Conservation (phyloP, 495 filamentous ascomycete species). For the Astrothelium subdiscretum region DNA sequence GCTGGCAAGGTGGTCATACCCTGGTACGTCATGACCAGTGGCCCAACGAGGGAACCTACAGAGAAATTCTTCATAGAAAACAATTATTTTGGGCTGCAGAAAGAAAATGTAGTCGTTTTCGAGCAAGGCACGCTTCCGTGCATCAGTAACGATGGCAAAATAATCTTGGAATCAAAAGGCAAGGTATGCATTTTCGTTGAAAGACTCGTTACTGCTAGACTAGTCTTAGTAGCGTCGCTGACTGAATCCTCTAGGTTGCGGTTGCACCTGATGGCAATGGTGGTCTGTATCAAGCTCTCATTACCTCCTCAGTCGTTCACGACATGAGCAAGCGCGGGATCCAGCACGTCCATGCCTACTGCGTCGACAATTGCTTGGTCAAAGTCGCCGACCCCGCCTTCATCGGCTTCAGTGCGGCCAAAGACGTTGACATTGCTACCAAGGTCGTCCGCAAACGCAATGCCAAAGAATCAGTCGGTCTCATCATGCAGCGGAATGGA, state of each 20-base stretch:
- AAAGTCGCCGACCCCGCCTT: conserved; percentile 94
- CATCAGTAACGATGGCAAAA: conserved; percentile 96
- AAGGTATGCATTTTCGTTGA: conserved; percentile 41
- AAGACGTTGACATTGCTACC: conserved; percentile 89
- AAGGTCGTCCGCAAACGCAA: conserved; percentile 98
- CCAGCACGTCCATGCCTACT: conserved; percentile 93
- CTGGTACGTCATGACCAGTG: conserved; percentile 99
- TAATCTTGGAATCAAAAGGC: conserved; percentile 79
- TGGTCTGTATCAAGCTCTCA: conserved; percentile 87
- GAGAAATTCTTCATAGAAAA: conserved; percentile 86
- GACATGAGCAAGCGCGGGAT: conserved; percentile 86
- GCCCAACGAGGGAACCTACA: conserved; percentile 84
- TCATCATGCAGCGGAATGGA: conserved; percentile 91
- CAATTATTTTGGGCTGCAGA: conserved; percentile 76
- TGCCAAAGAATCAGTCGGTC: conserved; percentile 89
- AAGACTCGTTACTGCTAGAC: conserved; percentile 2
- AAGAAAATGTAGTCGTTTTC: conserved; percentile 83
- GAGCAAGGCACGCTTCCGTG: conserved; percentile 96
- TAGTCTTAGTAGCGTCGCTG: background rate
- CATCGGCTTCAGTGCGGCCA: conserved; percentile 81
- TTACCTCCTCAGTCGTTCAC: conserved; percentile 66
- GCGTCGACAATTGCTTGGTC: conserved; percentile 98
- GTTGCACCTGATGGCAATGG: conserved; percentile 98
- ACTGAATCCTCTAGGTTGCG: conserved; percentile 44
- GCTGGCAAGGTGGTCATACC: conserved; percentile 62